Percentiles rank a stretch among this genome's conserved stretches.
These are phyloP conservation scores for Penicillium maclennaniae DNA, from an alignment of 495 filamentous ascomycete species.

Conservation along the genomic window DNA sequence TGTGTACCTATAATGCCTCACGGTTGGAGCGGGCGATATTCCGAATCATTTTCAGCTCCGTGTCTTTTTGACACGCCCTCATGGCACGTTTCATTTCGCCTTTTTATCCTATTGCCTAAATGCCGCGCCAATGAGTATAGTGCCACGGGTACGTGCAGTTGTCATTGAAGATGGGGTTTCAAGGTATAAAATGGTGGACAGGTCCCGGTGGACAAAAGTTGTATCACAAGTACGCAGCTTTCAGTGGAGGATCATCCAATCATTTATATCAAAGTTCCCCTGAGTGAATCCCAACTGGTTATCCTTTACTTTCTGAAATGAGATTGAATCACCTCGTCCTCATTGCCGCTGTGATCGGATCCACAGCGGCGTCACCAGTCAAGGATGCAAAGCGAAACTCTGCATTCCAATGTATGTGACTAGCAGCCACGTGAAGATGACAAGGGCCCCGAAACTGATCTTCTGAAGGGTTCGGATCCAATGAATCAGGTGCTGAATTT, in stretches of 20 bases:
- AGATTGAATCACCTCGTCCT: conserved; percentile 21
- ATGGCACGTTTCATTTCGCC: background rate
- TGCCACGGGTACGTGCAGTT: too few species aligned
- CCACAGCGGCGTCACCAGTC: conserved; percentile 23
- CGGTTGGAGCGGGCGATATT: background rate
- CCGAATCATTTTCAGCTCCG: background rate
- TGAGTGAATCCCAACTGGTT: too few species aligned
- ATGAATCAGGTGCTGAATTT: conserved; percentile 29
- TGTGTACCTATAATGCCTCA: too few species aligned
- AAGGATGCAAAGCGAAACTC: conserved; percentile 23
- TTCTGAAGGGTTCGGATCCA: conserved; percentile 26
- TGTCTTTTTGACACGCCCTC: background rate
- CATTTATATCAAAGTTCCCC: too few species aligned
- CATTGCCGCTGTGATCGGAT: conserved; percentile 26
- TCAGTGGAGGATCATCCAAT: too few species aligned
- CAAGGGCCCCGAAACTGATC: background rate
- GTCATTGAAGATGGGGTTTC: too few species aligned
- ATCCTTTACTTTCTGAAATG: conserved; percentile 10
- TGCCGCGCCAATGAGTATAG: too few species aligned
- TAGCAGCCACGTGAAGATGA: too few species aligned
- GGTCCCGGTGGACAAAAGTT: too few species aligned
- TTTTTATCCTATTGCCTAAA: too few species aligned
- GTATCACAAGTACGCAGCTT: too few species aligned
- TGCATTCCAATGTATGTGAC: conserved; percentile 19
- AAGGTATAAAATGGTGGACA: too few species aligned